phyloP scores from a whole-genome alignment of 257 asterid species.

The Solanum pinnatisectum region DNA sequence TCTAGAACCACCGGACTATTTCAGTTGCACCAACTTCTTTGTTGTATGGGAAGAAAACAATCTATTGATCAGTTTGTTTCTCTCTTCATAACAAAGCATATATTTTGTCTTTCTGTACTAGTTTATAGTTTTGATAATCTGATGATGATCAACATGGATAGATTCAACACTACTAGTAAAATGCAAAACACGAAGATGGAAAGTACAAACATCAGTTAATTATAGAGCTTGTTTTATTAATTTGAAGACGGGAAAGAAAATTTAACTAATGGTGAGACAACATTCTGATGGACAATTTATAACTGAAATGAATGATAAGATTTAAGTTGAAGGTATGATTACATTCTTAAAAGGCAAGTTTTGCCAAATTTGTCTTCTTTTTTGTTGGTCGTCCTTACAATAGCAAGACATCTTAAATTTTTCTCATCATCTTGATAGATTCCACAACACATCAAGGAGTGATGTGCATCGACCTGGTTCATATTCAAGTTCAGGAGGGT shows the following conservation, averaged over 20 bases:
- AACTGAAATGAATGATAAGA: neutral
- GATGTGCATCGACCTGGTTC: constrained; percentile 72
- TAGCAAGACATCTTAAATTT: neutral
- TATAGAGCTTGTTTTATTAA: neutral
- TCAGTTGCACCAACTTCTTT: neutral
- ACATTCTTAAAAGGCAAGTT: neutral
- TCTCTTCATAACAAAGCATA: neutral
- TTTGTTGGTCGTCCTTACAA: neutral
- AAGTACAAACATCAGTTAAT: neutral
- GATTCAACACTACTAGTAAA: neutral
- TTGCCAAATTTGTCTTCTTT: neutral
- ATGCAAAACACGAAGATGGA: neutral
- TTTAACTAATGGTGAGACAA: neutral
- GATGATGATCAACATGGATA: neutral
- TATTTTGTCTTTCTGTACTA: neutral
- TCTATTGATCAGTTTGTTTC: neutral
- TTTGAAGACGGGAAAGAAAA: neutral
- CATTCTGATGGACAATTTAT: neutral
- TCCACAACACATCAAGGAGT: constrained; percentile 49
- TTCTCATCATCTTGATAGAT: constrained; percentile 33
- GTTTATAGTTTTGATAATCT: neutral
- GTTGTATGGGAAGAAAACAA: neutral
- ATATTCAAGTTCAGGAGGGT: constrained; percentile 37
- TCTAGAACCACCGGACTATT: neutral
- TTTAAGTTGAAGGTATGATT: neutral